Percentiles rank a stretch among this genome's conserved stretches.
Conservation (phyloP, 2,329 filamentous ascomycete species). For the Talaromyces islandicus region DNA sequence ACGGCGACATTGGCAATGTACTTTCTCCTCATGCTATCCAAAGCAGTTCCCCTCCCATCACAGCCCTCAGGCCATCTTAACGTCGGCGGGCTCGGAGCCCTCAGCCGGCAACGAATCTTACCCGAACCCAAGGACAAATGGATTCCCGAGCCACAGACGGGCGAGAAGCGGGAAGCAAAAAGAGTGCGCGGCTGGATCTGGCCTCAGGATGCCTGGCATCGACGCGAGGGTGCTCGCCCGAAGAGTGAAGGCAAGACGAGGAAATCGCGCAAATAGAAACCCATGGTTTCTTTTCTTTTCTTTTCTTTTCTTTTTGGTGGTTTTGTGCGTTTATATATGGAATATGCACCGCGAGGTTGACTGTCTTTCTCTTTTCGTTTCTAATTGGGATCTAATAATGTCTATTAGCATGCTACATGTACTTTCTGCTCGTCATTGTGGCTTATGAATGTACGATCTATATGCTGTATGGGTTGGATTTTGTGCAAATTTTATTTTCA, state of each 20-base stretch:
- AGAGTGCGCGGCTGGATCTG: slow-evolving; percentile 56
- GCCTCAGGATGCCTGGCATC: slow-evolving; percentile 55
- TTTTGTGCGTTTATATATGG: neutral
- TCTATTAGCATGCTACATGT: neutral
- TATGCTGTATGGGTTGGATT: neutral
- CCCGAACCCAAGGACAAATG: slow-evolving; percentile 52
- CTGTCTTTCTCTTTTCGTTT: neutral
- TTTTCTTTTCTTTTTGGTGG: neutral
- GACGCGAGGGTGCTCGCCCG: slow-evolving; percentile 43
- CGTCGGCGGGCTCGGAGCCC: slow-evolving; percentile 52
- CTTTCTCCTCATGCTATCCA: slow-evolving; percentile 61
- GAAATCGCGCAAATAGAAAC: slow-evolving; percentile 31
- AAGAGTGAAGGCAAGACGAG: slow-evolving; percentile 22
- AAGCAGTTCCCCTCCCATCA: slow-evolving; percentile 52
- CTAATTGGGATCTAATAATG: neutral
- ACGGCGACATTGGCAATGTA: slow-evolving; percentile 57
- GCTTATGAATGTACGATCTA: neutral
- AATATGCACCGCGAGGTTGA: neutral
- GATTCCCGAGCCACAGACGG: slow-evolving; percentile 56
- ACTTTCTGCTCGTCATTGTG: neutral
- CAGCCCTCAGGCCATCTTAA: slow-evolving; percentile 55
- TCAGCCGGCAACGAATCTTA: slow-evolving; percentile 51
- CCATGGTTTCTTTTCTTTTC: neutral
- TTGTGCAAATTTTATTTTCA: neutral
- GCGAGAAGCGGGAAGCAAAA: slow-evolving; percentile 58